Evolutionary conservation across 352 stramenopile species (phyloP), one percentile per base, ranked within the genome.

Genomic region (Phytopythium delawarense): DNA sequence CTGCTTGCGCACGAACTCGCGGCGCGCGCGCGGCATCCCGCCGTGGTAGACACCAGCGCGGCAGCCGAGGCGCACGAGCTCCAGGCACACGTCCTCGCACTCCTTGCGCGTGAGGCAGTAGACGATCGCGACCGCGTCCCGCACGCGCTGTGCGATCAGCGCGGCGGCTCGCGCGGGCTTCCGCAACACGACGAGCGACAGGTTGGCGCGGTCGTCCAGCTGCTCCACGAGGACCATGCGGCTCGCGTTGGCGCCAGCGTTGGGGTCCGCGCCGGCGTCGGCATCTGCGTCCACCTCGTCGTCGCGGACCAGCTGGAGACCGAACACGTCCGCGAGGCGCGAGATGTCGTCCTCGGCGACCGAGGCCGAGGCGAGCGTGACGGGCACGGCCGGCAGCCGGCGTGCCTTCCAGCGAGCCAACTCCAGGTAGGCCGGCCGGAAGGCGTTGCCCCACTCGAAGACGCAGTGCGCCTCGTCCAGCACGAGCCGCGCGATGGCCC

Each of bases 391-490:
- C 16, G 52, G 65, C 30, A 90, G 74, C 44, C 74, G 62, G 32
- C 72, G 68, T 5, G 65, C 65, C 57, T 80, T 81, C 74, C 78
- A 92, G 9, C 73, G 78, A 34, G 79, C 73, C 4, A 94, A 57
- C 61, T 88, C 67, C 42, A 94, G 51, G 59, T 92, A 94, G 55
- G 71, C 72, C 8, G 85, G 84, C 4, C 83, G 79, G 57, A 94
- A 94, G 16, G 78, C 73, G 63, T 83, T 89, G 4, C 83, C 83
- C 85, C 85, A 94, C 65, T 94, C 83, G 30, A 92, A 58, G 0
- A 94, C 69, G 58, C 85, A 92, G 52, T 94, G 85, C 7, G 83
- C 83, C 65, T 94, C 85, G 56, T 94, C 85, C 53, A 92, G 48
- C 32, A 94, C 85, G 50, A 94, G 63, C 15, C 83, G 78, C 16